These are phyloP conservation scores for Bipolaris cookei DNA, from an alignment of 2,329 filamentous ascomycete genomes.

Conservation along the genomic window DNA sequence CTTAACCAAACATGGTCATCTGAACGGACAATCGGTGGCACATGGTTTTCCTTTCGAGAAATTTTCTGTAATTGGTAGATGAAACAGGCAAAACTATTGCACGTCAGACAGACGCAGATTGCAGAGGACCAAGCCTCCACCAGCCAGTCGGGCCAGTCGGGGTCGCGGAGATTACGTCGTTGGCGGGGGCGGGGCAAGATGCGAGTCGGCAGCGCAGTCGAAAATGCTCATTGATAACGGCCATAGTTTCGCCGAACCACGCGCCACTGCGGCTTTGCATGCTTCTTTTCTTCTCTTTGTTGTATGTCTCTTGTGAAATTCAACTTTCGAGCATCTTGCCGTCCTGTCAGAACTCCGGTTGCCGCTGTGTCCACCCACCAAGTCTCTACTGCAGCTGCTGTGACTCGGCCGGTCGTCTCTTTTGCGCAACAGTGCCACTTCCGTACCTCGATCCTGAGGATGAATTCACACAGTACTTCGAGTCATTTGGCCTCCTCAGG, in stretches of 20 bases:
- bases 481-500: slow-evolving; percentile 17
- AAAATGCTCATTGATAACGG: slow-evolving; percentile 14
- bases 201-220: slow-evolving; percentile 12
- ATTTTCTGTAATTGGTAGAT: not conserved
- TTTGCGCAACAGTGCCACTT: slow-evolving; percentile 32
- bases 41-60: not conserved
- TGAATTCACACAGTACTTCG: slow-evolving; percentile 37
- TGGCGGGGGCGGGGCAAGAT: slow-evolving; percentile 19
- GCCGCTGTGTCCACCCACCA: slow-evolving; percentile 10
- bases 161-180: slow-evolving; percentile 19
- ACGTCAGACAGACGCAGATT: slow-evolving; percentile 8
- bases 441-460: slow-evolving; percentile 37
- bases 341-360: slow-evolving; percentile 18
- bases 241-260: slow-evolving; percentile 9
- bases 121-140: not conserved
- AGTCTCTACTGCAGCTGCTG: slow-evolving; percentile 6
- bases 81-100: slow-evolving; percentile 7
- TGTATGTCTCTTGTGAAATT: slow-evolving; percentile 43
- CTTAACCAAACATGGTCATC: not conserved
- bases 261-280: slow-evolving; percentile 3
- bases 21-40: not conserved
- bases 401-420: slow-evolving; percentile 18
- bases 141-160: slow-evolving; percentile 10
- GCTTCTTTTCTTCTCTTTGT: not conserved
- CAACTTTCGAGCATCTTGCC: slow-evolving; percentile 36